Evolutionary conservation across 139 green algal genomes (phyloP).

Genomic region (Tetradesmus lagerheimii): DNA sequence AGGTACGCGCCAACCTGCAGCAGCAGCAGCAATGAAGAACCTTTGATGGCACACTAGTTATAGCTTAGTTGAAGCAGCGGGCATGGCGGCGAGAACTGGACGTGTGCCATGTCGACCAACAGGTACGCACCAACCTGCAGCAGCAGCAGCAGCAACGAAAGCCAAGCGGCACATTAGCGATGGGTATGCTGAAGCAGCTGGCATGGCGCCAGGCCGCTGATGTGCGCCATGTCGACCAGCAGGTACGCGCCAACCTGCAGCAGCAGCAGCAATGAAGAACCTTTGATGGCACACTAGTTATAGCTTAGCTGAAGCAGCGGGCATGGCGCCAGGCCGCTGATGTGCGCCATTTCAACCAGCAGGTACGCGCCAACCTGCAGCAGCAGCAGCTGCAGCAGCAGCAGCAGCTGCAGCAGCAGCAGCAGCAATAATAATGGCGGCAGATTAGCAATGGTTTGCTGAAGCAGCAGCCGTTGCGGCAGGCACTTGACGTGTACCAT

Average conservation of each 20-base stretch:
- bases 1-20: too few relatives aligned
- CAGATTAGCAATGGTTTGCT: neutral
- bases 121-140: constrained; percentile 59
- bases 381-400: constrained; percentile 64
- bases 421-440: neutral
- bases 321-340: too few relatives aligned
- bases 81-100: too few relatives aligned
- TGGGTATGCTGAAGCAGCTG: constrained; percentile 37
- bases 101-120: constrained; percentile 98
- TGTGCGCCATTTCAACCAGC: constrained; percentile 98
- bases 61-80: too few relatives aligned
- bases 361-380: constrained; percentile 59
- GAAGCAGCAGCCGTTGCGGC: constrained; percentile 74
- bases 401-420: neutral
- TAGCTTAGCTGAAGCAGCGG: too few relatives aligned
- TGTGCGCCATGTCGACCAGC: too few relatives aligned
- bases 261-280: too few relatives aligned
- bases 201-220: constrained; percentile 88
- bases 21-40: too few relatives aligned
- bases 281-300: too few relatives aligned
- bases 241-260: too few relatives aligned
- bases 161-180: neutral
- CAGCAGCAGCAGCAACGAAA: constrained; percentile 63
- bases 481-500: constrained; percentile 81
- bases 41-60: too few relatives aligned